Conservation (phyloP, 257 asterid genomes). For the Mitragyna speciosa region DNA sequence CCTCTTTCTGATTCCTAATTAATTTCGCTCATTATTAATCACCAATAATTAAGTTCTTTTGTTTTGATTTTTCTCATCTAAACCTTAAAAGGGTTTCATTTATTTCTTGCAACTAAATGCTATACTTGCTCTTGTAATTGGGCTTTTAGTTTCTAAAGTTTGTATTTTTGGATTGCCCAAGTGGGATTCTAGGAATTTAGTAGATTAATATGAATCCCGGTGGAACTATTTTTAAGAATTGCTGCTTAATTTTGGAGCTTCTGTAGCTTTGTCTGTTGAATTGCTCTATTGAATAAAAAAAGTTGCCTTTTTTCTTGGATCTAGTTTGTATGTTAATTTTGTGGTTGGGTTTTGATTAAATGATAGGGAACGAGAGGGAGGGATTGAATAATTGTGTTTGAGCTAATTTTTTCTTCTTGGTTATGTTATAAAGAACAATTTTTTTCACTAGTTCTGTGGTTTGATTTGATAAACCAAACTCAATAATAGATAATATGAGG, state of each 20-base stretch:
- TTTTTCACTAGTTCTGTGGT: not conserved
- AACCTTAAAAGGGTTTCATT: conserved; percentile 35
- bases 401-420: not conserved
- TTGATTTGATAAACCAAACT: not conserved
- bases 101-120: conserved; percentile 20
- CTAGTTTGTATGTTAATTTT: not conserved
- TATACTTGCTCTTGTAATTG: not conserved
- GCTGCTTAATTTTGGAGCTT: not conserved
- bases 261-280: not conserved
- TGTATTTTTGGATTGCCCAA: conserved; percentile 7
- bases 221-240: not conserved
- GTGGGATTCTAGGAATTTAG: not conserved
- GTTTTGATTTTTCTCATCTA: conserved; percentile 16
- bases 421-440: not conserved
- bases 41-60: not conserved
- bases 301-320: not conserved
- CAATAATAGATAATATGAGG: not conserved
- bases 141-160: not conserved
- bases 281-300: not conserved
- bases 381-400: not conserved
- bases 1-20: conserved; percentile 18
- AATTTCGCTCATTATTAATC: conserved; percentile 21
- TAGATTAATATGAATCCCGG: not conserved
- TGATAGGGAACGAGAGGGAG: not conserved
- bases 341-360: not conserved